Evolutionary conservation across 129 eudicot genomes (phyloP).

Genomic region (Chrysanthemum makinoi): DNA sequence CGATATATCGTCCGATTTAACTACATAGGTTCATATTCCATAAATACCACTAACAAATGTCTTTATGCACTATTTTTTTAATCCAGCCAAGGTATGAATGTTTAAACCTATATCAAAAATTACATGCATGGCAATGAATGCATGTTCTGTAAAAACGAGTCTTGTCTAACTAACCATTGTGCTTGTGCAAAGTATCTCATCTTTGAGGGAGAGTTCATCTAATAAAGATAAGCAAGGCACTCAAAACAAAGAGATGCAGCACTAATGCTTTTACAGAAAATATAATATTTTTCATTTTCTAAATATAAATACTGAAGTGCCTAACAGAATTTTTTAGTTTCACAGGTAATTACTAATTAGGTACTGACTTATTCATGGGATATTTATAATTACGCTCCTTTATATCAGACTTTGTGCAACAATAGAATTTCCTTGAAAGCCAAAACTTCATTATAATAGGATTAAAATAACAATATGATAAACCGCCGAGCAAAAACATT

Average conservation of each 20-base stretch:
- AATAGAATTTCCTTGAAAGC: no score
- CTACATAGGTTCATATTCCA: constrained; percentile 6
- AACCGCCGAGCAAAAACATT: no score
- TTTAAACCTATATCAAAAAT: not conserved
- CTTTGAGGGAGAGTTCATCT: not conserved
- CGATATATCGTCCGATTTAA: no score
- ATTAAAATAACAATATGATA: no score
- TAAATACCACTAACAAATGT: not conserved
- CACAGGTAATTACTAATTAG: no score
- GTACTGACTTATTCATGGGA: no score
- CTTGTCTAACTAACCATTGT: not conserved
- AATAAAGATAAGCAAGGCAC: not conserved
- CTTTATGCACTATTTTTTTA: not conserved
- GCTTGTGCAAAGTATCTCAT: not conserved
- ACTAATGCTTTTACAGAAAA: not conserved
- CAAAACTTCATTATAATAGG: no score
- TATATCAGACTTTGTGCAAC: no score
- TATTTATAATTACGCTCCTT: no score
- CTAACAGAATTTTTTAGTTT: no score
- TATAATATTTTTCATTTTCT: not conserved
- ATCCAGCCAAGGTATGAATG: not conserved
- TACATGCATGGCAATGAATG: not conserved
- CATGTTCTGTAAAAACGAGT: not conserved
- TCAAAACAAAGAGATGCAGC: not conserved
- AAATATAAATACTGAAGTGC: no score